Evolutionary conservation across 441 rosid genomes (phyloP), one percentile per base, ranked within the genome.

Genomic region (Syzygium syzygioides): DNA sequence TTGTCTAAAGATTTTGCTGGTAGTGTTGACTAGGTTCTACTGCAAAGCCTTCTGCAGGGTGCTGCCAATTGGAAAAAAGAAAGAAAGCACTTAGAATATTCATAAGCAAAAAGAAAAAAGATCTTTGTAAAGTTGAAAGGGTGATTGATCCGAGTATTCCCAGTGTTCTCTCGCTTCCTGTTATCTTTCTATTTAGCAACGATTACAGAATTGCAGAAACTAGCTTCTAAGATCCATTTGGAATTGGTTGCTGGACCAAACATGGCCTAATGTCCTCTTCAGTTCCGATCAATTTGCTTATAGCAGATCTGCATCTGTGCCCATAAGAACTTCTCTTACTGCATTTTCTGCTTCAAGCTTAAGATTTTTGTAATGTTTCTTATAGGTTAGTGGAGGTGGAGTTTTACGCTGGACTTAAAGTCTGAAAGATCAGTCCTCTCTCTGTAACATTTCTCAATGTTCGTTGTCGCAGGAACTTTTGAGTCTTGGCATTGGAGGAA

Each of bases 381-480:
- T 37, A 37, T 71, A 23, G 17, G 0, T 41, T 45, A 1, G 52
- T 37, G 52, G 83, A 76, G 83, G n/a, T 23, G 52, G 83, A 37
- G 0, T 76, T 26, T 71, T 41, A 34, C 13, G 20, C 19, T 34
- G 57, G 54, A 54, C 50, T 23, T 23, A 85, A 28, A 88, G 88
- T 86, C 83, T 48, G 37, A 57, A n/a, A 64, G 86, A 71, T 90
- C 89, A 87, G 55, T 86, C 85, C 48, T 66, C 52, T 76, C 52
- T 12, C 5, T 6, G 52, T 48, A 86, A 32, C 55, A 30, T 62
- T 88, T 25, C 66, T 57, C 64, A 9, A 34, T 62, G 85, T 87
- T 90, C 87, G 9, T 45, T 86, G 53, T 86, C 89, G 92, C 92
- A 94, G 95, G 94, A 89, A 91, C 90, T 93, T 91, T 55, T 92